These are phyloP conservation scores for Pseudocohnilembus persalinus DNA, from an alignment of 169 alveolate species.

Conservation along the genomic window DNA sequence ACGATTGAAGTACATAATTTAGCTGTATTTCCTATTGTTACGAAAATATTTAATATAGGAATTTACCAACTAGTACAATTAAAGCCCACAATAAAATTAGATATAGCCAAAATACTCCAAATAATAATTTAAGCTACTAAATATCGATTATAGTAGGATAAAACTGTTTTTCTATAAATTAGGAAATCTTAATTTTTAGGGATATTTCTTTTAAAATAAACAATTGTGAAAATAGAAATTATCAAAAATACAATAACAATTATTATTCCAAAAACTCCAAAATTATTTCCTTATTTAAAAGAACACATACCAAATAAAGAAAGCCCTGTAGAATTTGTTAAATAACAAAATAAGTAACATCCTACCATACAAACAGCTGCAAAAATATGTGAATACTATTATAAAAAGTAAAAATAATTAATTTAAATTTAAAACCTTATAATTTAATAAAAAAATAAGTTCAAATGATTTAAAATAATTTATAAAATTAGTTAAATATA, in stretches of 20 bases:
- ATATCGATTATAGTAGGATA: constrained; percentile 27
- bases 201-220: constrained; percentile 31
- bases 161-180: constrained; percentile 13
- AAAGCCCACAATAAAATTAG: constrained; percentile 17
- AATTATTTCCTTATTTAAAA: constrained; percentile 14
- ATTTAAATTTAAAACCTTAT: too few species aligned
- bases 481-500: too few species aligned
- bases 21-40: constrained; percentile 40
- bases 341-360: background rate
- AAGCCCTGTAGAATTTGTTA: constrained; percentile 14
- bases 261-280: constrained; percentile 34
- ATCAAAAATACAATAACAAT: constrained; percentile 19
- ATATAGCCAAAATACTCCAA: constrained; percentile 33
- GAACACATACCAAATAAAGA: constrained; percentile 50
- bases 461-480: too few species aligned
- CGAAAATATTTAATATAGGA: constrained; percentile 10
- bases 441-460: too few species aligned
- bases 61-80: constrained; percentile 35
- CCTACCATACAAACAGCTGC: background rate
- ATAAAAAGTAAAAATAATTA: too few species aligned
- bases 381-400: background rate
- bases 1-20: constrained; percentile 37
- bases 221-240: constrained; percentile 30
- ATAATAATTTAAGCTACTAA: constrained; percentile 20
- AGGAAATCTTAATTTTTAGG: constrained; percentile 35